Percentiles rank a stretch among this genome's conserved stretches.
Evolutionary conservation across 805 yeast species (phyloP).

Genomic region (Nakazawaea populi): DNA sequence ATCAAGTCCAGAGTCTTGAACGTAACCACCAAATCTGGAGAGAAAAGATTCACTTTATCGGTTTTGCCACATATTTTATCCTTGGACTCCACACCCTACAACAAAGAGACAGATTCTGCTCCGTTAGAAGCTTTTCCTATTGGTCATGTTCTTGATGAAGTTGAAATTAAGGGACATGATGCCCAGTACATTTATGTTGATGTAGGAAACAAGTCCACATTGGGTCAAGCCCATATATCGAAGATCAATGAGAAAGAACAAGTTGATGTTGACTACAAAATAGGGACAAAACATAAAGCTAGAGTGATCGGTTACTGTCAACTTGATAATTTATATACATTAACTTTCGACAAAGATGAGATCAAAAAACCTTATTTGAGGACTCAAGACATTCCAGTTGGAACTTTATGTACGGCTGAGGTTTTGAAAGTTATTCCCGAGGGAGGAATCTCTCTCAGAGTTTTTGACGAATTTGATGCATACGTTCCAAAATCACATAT

Average conservation of each 20-base stretch:
- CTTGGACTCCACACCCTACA: slow-evolving; percentile 18
- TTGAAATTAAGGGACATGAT: slow-evolving; percentile 56
- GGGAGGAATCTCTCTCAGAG: slow-evolving; percentile 61
- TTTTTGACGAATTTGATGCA: slow-evolving; percentile 67
- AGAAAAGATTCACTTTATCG: slow-evolving; percentile 61
- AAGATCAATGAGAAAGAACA: slow-evolving; percentile 47
- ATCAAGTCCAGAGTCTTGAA: slow-evolving; percentile 70
- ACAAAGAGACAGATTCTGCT: slow-evolving; percentile 22
- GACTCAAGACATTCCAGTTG: slow-evolving; percentile 68
- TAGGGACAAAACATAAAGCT: slow-evolving; percentile 67
- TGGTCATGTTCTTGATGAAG: slow-evolving; percentile 64
- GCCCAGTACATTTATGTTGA: slow-evolving; percentile 49
- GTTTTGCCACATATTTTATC: slow-evolving; percentile 47
- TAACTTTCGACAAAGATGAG: slow-evolving; percentile 64
- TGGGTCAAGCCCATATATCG: slow-evolving; percentile 79
- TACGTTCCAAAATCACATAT: slow-evolving; percentile 70
- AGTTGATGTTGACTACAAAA: slow-evolving; percentile 42
- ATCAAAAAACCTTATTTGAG: slow-evolving; percentile 63
- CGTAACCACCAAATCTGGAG: slow-evolving; percentile 38
- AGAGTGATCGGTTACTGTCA: slow-evolving; percentile 68
- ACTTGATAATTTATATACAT: slow-evolving; percentile 58
- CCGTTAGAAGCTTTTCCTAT: slow-evolving; percentile 65
- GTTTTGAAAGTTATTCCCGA: slow-evolving; percentile 52
- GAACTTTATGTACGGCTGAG: slow-evolving; percentile 55
- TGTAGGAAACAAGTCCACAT: slow-evolving; percentile 42